phyloP scores from a whole-genome alignment of 2,329 filamentous ascomycete genomes.

The Colletotrichum higginsianum region DNA sequence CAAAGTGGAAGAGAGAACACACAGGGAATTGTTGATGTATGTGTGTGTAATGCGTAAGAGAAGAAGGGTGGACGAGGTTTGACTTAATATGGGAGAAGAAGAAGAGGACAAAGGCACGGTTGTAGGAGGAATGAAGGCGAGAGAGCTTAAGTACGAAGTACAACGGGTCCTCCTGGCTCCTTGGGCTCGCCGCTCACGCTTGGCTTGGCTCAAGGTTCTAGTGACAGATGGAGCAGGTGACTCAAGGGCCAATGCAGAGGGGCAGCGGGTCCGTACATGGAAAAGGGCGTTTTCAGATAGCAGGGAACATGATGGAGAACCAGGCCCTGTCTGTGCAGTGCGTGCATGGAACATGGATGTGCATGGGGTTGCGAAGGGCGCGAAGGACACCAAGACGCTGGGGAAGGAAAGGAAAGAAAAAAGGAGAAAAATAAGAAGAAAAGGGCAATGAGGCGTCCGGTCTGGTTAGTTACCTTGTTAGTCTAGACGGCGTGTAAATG shows the following conservation, averaged over 20 bases:
- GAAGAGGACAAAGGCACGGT: slow-evolving; percentile 34
- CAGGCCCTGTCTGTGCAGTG: slow-evolving; percentile 20
- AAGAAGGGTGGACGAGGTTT: slow-evolving; percentile 23
- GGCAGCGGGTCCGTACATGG: slow-evolving; percentile 36
- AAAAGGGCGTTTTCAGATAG: slow-evolving; percentile 39
- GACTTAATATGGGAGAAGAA: slow-evolving; percentile 29
- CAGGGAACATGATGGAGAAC: slow-evolving; percentile 38
- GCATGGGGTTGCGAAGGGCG: not conserved
- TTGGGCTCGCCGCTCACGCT: slow-evolving; percentile 1
- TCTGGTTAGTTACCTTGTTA: no score
- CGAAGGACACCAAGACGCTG: not conserved
- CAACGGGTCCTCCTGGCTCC: slow-evolving; percentile 17
- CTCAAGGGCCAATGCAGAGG: slow-evolving; percentile 42
- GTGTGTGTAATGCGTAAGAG: not conserved
- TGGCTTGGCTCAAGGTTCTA: slow-evolving; percentile 32
- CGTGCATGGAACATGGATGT: slow-evolving; percentile 22
- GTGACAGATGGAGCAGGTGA: slow-evolving; percentile 43
- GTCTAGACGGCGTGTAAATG: no score
- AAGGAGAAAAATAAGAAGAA: not conserved
- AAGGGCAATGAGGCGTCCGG: not conserved
- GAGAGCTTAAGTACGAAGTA: slow-evolving; percentile 42
- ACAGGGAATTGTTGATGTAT: not conserved
- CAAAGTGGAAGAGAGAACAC: not conserved
- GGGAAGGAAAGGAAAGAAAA: not conserved
- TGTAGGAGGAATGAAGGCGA: slow-evolving; percentile 23